Evolutionary conservation across 768 basidiomycete genomes (phyloP).

Genomic region (Collybia sordida): DNA sequence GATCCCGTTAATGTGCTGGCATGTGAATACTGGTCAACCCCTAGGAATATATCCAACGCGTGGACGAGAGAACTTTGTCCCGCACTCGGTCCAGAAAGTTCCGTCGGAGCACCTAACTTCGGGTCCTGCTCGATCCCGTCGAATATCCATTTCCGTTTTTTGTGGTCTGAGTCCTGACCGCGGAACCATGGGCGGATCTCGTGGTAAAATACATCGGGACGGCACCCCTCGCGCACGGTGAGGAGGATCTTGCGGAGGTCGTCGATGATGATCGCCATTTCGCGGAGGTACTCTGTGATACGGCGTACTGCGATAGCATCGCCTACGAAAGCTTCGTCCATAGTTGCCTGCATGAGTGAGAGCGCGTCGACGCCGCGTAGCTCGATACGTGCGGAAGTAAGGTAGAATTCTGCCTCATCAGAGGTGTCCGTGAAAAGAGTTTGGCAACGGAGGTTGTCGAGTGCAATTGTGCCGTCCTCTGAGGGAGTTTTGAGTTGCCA

Average conservation of each 20-base stretch:
- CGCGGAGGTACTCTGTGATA: constrained; percentile 59
- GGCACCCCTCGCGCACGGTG: constrained; percentile 65
- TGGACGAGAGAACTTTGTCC: constrained; percentile 82
- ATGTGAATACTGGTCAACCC: constrained; percentile 45
- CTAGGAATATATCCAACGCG: constrained; percentile 70
- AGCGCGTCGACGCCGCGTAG: constrained; percentile 82
- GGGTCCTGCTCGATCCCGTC: constrained; percentile 55
- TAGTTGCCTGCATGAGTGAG: constrained; percentile 78
- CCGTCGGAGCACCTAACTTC: constrained; percentile 40
- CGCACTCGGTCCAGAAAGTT: constrained; percentile 77
- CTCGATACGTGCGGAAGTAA: constrained; percentile 85
- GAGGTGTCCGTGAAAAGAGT: constrained; percentile 75
- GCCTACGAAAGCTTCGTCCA: constrained; percentile 87
- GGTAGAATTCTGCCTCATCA: constrained; percentile 88
- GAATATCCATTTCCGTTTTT: constrained; percentile 50
- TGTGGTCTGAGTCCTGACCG: constrained; percentile 57
- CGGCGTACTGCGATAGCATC: constrained; percentile 65
- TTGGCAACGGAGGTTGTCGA: constrained; percentile 61
- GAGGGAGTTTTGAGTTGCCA: constrained; percentile 47
- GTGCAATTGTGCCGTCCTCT: constrained; percentile 38
- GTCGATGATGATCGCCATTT: constrained; percentile 64
- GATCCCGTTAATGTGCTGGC: constrained; percentile 9
- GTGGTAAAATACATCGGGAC: constrained; percentile 72
- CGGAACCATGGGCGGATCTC: constrained; percentile 80
- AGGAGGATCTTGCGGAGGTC: constrained; percentile 62